Conservation (phyloP, 305 asterid species). For the Plantago rigida region DNA sequence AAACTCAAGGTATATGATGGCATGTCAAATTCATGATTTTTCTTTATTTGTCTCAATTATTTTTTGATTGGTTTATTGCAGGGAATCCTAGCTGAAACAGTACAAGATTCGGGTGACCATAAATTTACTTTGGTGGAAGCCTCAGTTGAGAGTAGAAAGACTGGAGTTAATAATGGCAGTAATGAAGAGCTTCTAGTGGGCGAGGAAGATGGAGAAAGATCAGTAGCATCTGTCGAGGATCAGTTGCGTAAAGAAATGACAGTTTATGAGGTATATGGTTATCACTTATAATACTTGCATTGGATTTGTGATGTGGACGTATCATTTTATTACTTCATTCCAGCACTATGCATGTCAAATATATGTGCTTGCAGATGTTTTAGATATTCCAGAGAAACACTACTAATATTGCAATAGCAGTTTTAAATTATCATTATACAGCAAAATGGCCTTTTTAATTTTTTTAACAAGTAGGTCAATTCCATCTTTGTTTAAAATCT, state of each 20-base stretch:
- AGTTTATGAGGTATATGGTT: constrained; percentile 63
- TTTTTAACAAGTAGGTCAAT: too few relatives aligned
- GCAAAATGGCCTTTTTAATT: too few relatives aligned
- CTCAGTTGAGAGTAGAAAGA: constrained; percentile 49
- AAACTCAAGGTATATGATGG: neutral
- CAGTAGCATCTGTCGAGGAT: constrained; percentile 87
- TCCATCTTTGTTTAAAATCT: too few relatives aligned
- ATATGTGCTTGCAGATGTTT: too few relatives aligned
- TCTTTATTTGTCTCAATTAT: constrained; percentile 11
- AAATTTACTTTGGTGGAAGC: constrained; percentile 61
- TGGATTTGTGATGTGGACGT: neutral
- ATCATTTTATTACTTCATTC: neutral
- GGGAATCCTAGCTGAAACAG: constrained; percentile 80
- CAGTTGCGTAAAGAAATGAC: constrained; percentile 90
- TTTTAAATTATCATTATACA: too few relatives aligned
- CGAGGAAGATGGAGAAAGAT: constrained; percentile 74
- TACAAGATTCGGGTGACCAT: constrained; percentile 46
- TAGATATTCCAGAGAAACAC: too few relatives aligned
- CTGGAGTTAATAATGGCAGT: constrained; percentile 43
- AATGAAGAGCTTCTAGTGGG: constrained; percentile 70
- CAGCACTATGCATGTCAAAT: neutral
- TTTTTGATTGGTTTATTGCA: constrained; percentile 31
- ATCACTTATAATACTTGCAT: neutral
- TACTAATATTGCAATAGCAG: too few relatives aligned
- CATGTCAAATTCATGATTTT: neutral